Evolutionary conservation across 257 asterid genomes (phyloP), one percentile per base, ranked within the genome.

Genomic region (Petunia secreta): DNA sequence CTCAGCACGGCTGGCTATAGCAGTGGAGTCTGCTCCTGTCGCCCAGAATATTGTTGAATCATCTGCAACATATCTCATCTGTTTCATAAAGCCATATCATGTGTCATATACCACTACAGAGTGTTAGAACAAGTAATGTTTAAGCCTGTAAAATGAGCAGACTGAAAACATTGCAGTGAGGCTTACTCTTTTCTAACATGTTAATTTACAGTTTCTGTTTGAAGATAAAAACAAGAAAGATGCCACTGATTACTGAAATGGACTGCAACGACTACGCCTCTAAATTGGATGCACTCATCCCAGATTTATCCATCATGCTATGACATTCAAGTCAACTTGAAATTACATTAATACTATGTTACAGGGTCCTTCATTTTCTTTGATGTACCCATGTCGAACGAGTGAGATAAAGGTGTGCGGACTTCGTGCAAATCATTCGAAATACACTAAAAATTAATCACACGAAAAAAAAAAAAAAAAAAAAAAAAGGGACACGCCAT

Each of bases 1-100:
- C 75, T 92, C 98, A 1, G 97, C 93, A 74, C 80, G 97, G 80
- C 87, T 83, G 37, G 98, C 98, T 78, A 92, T 88, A 87, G 91
- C 94, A 2, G 90, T 34, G 48, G 88, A 84, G 63, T 90, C 86
- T 14, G 84, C 59, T 9, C 98, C 98, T 2, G 89, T 87, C 37
- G 98, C 99, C 99, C 99, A 96, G 86, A 92, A 94, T 87, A 92
- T 90, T 52, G 98, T 92, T 1, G 99, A 96, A 85, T 91, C 99
- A 78, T 94, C 97, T 1, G 87, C 82, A 62, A 89, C 97, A 75
- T 94, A 94, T 81, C 95, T 91, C 80, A 96, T 78, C 99, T 96
- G 88, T 89, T 81, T 79, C 81, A 79, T 52, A 13, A n/a, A 41
- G 46, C 78, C 78, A 73, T 5, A 50, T 65, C 73, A 65, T 5